Percentiles rank a stretch among this genome's conserved stretches.
These are phyloP conservation scores for Lodderomyces pseudojiufengensis DNA, from an alignment of 1,139 yeast genomes.

Conservation along the genomic window DNA sequence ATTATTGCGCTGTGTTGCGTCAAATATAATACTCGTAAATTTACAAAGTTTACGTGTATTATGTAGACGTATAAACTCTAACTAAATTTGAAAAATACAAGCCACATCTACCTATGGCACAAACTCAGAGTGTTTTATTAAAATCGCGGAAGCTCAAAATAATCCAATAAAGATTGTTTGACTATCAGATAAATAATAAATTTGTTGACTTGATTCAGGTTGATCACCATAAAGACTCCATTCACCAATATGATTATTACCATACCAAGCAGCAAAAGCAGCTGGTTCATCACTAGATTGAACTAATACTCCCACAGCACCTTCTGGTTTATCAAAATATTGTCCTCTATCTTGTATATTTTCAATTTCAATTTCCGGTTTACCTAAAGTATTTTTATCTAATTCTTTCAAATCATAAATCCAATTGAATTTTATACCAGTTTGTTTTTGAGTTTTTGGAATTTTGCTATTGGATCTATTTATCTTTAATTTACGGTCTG, in stretches of 20 bases:
- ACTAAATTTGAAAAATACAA: too few species aligned
- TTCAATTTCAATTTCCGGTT: conserved; percentile 9
- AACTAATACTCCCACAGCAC: conserved; percentile 15
- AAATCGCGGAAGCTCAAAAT: too few species aligned
- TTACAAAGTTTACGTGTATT: too few species aligned
- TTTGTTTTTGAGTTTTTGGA: conserved; percentile 3
- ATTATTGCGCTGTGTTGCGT: too few species aligned
- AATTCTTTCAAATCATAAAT: conserved; percentile 4
- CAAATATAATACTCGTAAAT: too few species aligned
- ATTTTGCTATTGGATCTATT: conserved; percentile 2
- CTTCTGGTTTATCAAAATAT: conserved; percentile 13
- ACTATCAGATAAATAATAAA: conserved; percentile 14
- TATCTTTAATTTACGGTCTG: neutral
- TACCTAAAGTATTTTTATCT: neutral
- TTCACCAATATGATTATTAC: conserved; percentile 14
- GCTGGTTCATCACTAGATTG: conserved; percentile 18
- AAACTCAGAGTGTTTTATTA: too few species aligned
- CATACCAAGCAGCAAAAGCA: conserved; percentile 23
- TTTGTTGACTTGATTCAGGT: conserved; percentile 11
- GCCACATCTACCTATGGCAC: too few species aligned
- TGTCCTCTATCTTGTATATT: conserved; percentile 16
- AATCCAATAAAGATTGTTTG: conserved; percentile 15
- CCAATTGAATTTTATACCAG: conserved; percentile 9
- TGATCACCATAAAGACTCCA: conserved; percentile 19
- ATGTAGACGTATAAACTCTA: too few species aligned